Conservation (phyloP, 768 basidiomycete genomes). For the Pseudohyphozyma bogoriensis region DNA sequence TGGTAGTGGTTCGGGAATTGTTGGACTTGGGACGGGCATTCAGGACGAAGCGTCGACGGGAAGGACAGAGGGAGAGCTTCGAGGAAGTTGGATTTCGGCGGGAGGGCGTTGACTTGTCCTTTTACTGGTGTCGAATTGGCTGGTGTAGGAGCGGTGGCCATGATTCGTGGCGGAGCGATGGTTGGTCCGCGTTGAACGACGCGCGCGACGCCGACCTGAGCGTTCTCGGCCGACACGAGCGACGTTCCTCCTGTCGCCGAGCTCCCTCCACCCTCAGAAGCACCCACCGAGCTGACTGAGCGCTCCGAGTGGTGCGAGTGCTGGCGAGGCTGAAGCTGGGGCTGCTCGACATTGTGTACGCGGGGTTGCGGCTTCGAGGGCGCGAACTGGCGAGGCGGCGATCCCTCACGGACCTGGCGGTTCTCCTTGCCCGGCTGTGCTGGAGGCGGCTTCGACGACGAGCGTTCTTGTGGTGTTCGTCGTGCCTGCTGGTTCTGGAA, state of each 20-base stretch:
- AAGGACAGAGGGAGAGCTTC: not conserved
- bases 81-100: not conserved
- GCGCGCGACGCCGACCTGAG: no score
- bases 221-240: no score
- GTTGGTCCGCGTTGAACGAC: not conserved
- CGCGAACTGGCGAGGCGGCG: conserved; percentile 4
- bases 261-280: no score
- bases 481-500: conserved; percentile 7
- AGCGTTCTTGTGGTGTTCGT: not conserved
- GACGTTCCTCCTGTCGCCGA: no score
- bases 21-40: not conserved
- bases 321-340: no score
- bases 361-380: no score
- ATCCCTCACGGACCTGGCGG: not conserved
- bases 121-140: not conserved
- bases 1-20: conserved; percentile 2
- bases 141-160: conserved; percentile 10
- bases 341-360: no score
- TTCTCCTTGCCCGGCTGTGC: not conserved
- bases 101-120: not conserved
- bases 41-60: not conserved
- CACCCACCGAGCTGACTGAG: no score
- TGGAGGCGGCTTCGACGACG: not conserved
- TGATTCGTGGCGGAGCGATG: conserved; percentile 3
- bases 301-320: no score